These are phyloP conservation scores for Chloropicon primus DNA, from an alignment of 139 green algal species.

Conservation along the genomic window DNA sequence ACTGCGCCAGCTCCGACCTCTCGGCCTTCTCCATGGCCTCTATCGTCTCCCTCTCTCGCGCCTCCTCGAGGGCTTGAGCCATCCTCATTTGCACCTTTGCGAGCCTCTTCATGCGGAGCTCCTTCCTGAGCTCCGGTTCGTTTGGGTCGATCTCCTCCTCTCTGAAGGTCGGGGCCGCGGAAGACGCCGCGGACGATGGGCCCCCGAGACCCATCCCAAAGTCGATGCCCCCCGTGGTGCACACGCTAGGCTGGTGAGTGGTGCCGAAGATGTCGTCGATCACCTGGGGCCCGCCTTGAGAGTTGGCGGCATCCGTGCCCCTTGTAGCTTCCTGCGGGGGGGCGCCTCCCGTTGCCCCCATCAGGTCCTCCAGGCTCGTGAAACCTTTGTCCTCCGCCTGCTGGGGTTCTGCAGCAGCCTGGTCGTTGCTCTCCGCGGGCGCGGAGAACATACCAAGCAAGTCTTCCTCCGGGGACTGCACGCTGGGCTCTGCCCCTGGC, in stretches of 20 bases:
- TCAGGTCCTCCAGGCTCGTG: not conserved
- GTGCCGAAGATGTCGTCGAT: not conserved
- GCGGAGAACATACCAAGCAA: not conserved
- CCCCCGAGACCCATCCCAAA: not conserved
- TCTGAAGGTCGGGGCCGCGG: not conserved
- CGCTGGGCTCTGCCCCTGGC: not conserved
- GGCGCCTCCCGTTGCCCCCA: not conserved
- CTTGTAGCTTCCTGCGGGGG: not conserved
- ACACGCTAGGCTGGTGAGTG: not conserved
- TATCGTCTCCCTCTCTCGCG: constrained; percentile 33
- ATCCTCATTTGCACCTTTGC: constrained; percentile 27
- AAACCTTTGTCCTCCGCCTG: not conserved
- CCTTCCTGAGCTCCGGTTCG: not conserved
- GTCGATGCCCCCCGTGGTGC: not conserved
- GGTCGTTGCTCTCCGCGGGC: not conserved
- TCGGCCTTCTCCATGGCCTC: constrained; percentile 30
- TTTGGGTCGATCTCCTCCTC: not conserved
- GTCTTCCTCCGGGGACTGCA: not conserved
- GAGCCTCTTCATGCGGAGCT: constrained; percentile 13
- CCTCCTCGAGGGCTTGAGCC: constrained; percentile 24
- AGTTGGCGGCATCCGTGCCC: not conserved
- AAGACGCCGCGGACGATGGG: not conserved
- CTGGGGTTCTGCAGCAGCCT: not conserved
- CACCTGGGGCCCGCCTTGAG: not conserved
- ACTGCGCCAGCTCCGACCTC: constrained; percentile 9